Percentiles rank a stretch among this genome's conserved stretches.
Conservation (phyloP, 2,329 filamentous ascomycete species). For the Calonectria hongkongensis region DNA sequence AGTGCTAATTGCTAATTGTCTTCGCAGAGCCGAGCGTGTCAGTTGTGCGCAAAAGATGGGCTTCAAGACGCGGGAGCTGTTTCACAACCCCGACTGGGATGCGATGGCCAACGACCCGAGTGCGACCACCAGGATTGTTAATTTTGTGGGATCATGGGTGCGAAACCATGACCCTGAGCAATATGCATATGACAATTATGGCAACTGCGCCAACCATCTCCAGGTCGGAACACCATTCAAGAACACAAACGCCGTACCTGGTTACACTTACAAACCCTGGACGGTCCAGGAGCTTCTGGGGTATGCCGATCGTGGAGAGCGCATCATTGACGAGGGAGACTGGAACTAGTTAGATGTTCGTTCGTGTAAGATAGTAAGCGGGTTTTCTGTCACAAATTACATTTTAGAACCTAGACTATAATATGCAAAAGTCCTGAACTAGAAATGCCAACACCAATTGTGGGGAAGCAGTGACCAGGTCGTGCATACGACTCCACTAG, state of each 20-base stretch:
- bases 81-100: background rate
- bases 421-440: too few relatives aligned
- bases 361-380: too few relatives aligned
- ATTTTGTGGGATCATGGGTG: slow-evolving; percentile 2
- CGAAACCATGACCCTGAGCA: slow-evolving; percentile 10
- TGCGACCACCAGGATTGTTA: background rate
- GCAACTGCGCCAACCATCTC: background rate
- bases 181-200: slow-evolving; percentile 25
- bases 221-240: background rate
- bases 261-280: background rate
- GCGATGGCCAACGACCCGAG: background rate
- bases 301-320: background rate
- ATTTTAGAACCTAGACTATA: too few relatives aligned
- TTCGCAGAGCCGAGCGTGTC: slow-evolving; percentile 4
- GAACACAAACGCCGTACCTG: background rate
- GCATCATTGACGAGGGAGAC: background rate
- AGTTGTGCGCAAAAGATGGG: slow-evolving; percentile 20
- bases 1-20: background rate
- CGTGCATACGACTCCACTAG: too few relatives aligned
- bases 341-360: background rate
- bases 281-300: background rate
- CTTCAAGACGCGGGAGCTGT: slow-evolving; percentile 3
- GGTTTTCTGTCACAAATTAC: too few relatives aligned
- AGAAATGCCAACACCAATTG: too few relatives aligned
- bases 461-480: too few relatives aligned